Percentiles rank a stretch among this genome's conserved stretches.
Conservation (phyloP, 1,284 basidiomycete genomes). For the Malassezia sympodialis region DNA sequence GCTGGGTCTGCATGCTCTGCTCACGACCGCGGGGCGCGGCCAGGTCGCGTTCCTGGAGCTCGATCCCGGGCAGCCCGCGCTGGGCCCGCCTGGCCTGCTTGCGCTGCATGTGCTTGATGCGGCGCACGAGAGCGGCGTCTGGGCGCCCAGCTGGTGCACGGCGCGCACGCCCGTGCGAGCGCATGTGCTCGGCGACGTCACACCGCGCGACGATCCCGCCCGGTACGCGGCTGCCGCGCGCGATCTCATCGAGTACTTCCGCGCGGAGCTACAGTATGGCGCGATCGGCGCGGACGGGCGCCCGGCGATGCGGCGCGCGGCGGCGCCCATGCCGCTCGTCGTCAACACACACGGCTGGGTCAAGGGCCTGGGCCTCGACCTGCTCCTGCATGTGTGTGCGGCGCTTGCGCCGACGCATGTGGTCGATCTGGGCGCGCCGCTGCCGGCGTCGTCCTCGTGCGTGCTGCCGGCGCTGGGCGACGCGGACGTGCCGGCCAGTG, state of each 20-base stretch:
- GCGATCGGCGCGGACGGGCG: neutral
- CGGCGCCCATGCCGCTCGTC: slow-evolving; percentile 58
- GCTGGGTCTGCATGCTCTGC: slow-evolving; percentile 63
- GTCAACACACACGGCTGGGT: slow-evolving; percentile 96
- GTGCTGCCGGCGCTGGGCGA: slow-evolving; percentile 2
- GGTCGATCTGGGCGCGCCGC: slow-evolving; percentile 51
- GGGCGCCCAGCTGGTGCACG: slow-evolving; percentile 37
- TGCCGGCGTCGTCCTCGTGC: neutral
- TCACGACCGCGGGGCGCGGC: slow-evolving; percentile 51
- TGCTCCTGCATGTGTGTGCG: slow-evolving; percentile 62
- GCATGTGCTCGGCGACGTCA: slow-evolving; percentile 71
- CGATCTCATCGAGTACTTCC: slow-evolving; percentile 59
- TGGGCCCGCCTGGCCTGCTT: slow-evolving; percentile 75
- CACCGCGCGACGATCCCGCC: slow-evolving; percentile 68
- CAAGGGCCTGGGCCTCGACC: slow-evolving; percentile 80
- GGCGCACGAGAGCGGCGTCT: neutral
- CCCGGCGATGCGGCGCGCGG: neutral
- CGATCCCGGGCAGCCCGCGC: slow-evolving; percentile 87
- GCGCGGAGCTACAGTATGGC: slow-evolving; percentile 14
- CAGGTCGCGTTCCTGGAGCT: slow-evolving; percentile 81
- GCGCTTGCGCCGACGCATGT: slow-evolving; percentile 60
- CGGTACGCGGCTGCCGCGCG: slow-evolving; percentile 65
- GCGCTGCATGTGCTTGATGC: slow-evolving; percentile 60
- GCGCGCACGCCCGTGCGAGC: slow-evolving; percentile 61
- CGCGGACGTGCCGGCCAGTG: slow-evolving; percentile 7